phyloP scores from a whole-genome alignment of 352 stramenopile genomes.

The Phytophthora constricta region DNA sequence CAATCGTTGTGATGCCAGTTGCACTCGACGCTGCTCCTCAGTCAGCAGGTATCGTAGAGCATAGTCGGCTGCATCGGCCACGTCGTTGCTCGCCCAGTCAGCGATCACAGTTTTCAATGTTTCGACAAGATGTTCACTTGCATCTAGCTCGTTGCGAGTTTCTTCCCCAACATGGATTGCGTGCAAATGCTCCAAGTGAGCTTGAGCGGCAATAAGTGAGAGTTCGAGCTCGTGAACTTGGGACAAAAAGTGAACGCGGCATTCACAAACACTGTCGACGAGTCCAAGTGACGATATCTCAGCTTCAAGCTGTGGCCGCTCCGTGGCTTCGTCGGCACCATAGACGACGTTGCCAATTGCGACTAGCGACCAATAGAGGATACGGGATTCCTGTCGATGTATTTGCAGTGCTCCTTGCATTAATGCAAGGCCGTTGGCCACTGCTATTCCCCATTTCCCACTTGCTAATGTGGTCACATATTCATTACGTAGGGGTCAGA shows the following conservation, averaged over 20 bases:
- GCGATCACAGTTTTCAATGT: constrained; percentile 45
- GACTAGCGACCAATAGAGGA: constrained; percentile 68
- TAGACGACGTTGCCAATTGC: constrained; percentile 65
- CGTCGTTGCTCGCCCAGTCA: constrained; percentile 53
- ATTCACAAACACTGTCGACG: constrained; percentile 48
- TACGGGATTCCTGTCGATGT: constrained; percentile 41
- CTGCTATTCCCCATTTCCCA: constrained; percentile 51
- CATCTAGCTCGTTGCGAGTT: constrained; percentile 75
- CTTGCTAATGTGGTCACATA: constrained; percentile 15
- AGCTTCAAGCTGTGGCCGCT: constrained; percentile 26
- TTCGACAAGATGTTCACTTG: constrained; percentile 45
- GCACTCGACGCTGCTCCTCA: constrained; percentile 52
- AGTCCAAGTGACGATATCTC: constrained; percentile 40
- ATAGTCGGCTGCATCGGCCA: constrained; percentile 62
- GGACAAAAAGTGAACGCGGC: constrained; percentile 53
- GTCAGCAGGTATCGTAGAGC: constrained; percentile 71
- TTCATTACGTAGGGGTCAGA: too few species aligned
- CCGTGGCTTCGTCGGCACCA: constrained; percentile 25
- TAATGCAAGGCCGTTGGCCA: constrained; percentile 42
- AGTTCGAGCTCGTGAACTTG: constrained; percentile 56
- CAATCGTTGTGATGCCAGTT: constrained; percentile 52
- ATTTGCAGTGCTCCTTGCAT: constrained; percentile 45
- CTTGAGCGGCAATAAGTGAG: constrained; percentile 36
- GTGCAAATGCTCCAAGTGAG: constrained; percentile 43
- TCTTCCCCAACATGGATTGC: constrained; percentile 66